These are phyloP conservation scores for Ceratobasidium sp. DNA, from an alignment of 1,284 basidiomycete species.

Conservation along the genomic window DNA sequence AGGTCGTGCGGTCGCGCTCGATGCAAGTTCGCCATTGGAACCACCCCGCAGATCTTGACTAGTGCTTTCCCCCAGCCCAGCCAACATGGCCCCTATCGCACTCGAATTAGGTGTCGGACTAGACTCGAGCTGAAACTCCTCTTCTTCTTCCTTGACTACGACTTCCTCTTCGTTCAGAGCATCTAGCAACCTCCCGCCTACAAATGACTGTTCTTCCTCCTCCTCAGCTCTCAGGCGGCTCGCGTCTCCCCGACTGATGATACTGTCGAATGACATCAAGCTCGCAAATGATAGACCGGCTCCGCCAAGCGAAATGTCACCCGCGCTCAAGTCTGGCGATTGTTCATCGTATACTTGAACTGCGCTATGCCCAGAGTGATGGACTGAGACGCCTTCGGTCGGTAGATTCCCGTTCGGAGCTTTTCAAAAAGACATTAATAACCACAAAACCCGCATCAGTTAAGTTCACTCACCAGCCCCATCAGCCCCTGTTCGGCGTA, in stretches of 20 bases:
- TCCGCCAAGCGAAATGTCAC: slow-evolving; percentile 25
- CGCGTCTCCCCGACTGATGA: slow-evolving; percentile 32
- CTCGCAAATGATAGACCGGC: slow-evolving; percentile 35
- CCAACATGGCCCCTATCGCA: background rate
- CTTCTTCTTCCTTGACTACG: slow-evolving; percentile 46
- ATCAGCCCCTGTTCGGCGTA: background rate
- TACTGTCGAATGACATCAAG: slow-evolving; percentile 38
- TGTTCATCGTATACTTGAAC: slow-evolving; percentile 38
- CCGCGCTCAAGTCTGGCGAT: slow-evolving; percentile 32
- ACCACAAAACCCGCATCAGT: background rate
- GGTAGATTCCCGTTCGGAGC: slow-evolving; percentile 2
- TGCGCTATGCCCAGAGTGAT: slow-evolving; percentile 41
- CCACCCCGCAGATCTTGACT: background rate
- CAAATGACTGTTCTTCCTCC: slow-evolving; percentile 62
- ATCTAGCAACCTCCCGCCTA: slow-evolving; percentile 54
- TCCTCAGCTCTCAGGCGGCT: slow-evolving; percentile 58
- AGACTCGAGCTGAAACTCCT: slow-evolving; percentile 2
- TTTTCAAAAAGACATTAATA: background rate
- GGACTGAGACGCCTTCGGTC: slow-evolving; percentile 15
- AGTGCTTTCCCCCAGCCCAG: background rate
- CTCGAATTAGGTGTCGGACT: slow-evolving; percentile 12
- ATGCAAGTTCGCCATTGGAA: background rate
- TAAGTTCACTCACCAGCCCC: slow-evolving; percentile 17
- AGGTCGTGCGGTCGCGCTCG: background rate
- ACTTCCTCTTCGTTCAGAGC: slow-evolving; percentile 52